Base-by-base conservation (phyloP, 2,329 filamentous ascomycete species). In the Claviceps sp. region DNA sequence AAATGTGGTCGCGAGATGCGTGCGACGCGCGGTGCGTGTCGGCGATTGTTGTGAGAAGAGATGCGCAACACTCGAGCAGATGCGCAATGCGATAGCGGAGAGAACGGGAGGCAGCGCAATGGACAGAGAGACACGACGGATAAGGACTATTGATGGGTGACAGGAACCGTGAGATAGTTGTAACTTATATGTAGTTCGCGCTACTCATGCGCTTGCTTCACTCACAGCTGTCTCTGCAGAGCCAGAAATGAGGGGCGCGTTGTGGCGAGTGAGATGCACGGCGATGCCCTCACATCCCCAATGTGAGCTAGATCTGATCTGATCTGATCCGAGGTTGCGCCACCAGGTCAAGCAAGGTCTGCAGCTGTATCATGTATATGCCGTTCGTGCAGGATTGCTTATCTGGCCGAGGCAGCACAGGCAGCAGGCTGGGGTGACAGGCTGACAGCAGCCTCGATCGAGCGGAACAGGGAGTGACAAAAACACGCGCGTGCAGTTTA, bases 261-360 rank as follows among this genome's bases (percentile, higher is more conserved):
- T 50, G 41, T 37, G 22, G 30, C 22, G 14, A 36, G 37, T 26
- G n/a, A 47, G 41, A 52, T 18, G 51, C 51, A 52, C 51, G 36
- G 26, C 42, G 47, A 47, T 52, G 51, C 41, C 47, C 48, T 52
- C 51, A 47, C 22, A 24, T 43, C 36, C 36, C 46, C 46, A 46
- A 47, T 22, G 9, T 43, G 34, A 46, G 34, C 47, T 40, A 52
- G 50, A 49, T 52, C 47, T 36, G 51, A 30, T 44, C 34, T 20
- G 40, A 41, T 47, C 36, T 41, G 51, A 42, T 30, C 16, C 26
- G 24, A 30, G 36, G 41, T 36, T 22, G 42, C 47, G 41, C 30
- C 16, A 48, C 47, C 24, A 24, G 37, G 26, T 24, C 38, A 26
- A 42, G 37, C 34, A 30, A 30, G 26, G 26, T 30, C 7, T 30